These are phyloP conservation scores for Brassica cretica DNA, from an alignment of 345 rosid species.

Conservation along the genomic window DNA sequence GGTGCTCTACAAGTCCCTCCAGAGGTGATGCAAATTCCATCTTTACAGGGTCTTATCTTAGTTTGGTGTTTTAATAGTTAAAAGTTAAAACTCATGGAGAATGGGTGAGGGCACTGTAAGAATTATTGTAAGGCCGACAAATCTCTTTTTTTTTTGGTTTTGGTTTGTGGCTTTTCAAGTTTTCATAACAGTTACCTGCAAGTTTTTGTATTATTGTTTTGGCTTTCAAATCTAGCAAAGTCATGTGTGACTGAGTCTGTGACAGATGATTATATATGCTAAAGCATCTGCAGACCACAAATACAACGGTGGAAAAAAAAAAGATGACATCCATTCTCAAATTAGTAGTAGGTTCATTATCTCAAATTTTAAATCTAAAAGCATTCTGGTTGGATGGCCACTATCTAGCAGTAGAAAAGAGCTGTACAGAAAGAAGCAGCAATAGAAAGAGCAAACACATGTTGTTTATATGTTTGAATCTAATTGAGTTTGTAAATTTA, in stretches of 20 bases:
- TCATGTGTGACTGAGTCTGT: neutral
- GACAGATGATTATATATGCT: neutral
- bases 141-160: constrained; percentile 9
- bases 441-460: constrained; percentile 1
- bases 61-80: constrained; percentile 10
- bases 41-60: constrained; percentile 16
- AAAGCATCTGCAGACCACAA: constrained; percentile 18
- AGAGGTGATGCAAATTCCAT: constrained; percentile 38
- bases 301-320: constrained; percentile 13
- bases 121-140: constrained; percentile 28
- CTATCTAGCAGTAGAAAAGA: constrained; percentile 30
- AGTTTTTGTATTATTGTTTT: constrained; percentile 26
- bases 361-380: constrained; percentile 8
- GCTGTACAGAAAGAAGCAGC: constrained; percentile 37
- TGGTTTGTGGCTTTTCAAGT: constrained; percentile 37
- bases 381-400: constrained; percentile 36
- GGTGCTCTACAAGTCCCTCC: constrained; percentile 85
- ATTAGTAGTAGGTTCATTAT: neutral
- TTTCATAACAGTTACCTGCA: constrained; percentile 34
- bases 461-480: constrained; percentile 4
- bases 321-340: constrained; percentile 15
- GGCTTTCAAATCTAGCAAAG: constrained; percentile 22
- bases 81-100: constrained; percentile 19
- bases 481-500: constrained; percentile 22
- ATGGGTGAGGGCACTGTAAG: constrained; percentile 12